phyloP scores from a whole-genome alignment of 1,284 basidiomycete species.

The Jaminaea rosea region DNA sequence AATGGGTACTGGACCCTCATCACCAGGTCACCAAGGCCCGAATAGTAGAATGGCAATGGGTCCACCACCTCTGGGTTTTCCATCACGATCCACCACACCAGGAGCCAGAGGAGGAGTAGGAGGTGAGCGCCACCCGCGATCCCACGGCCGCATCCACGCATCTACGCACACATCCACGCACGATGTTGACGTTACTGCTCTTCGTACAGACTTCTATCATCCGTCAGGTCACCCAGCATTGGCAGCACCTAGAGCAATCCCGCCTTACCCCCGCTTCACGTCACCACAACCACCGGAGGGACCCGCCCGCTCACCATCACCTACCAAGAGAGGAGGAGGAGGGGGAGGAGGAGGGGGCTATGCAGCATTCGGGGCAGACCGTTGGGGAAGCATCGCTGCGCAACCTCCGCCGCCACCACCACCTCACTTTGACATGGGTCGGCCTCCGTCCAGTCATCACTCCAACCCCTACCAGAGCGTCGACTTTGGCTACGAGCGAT shows the following conservation, averaged over 20 bases:
- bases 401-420: neutral
- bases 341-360: slow-evolving; percentile 6
- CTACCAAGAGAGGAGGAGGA: slow-evolving; percentile 23
- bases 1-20: too few species aligned
- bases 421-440: slow-evolving; percentile 11
- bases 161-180: neutral
- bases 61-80: too few species aligned
- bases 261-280: slow-evolving; percentile 24
- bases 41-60: too few species aligned
- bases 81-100: neutral
- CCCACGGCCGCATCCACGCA: neutral
- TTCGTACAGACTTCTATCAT: too few species aligned
- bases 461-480: too few species aligned
- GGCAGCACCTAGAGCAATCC: slow-evolving; percentile 24
- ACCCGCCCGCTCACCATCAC: slow-evolving; percentile 27
- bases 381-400: slow-evolving; percentile 33
- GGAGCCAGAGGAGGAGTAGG: neutral
- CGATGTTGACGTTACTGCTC: too few species aligned
- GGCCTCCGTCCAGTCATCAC: neutral
- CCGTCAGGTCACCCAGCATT: slow-evolving; percentile 4
- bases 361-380: slow-evolving; percentile 24
- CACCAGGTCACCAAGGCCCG: too few species aligned
- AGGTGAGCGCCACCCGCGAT: neutral
- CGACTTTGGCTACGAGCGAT: too few species aligned
- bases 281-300: slow-evolving; percentile 22